Conservation (phyloP, 2,329 filamentous ascomycete species). For the Fusarium staphyleae region DNA sequence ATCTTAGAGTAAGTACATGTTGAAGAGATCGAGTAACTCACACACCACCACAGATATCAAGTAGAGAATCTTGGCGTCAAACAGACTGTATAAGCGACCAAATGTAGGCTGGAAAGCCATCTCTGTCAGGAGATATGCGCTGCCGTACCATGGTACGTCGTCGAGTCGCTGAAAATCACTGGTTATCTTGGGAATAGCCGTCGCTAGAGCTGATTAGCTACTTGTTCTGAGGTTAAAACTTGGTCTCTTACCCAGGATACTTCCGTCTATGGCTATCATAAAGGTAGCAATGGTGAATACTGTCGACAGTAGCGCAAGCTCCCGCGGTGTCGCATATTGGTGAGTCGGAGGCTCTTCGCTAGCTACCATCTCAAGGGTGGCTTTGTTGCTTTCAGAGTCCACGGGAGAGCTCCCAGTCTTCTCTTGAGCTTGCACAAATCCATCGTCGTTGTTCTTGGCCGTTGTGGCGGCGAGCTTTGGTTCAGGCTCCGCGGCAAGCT, state of each 20-base stretch:
- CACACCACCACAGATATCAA: slow-evolving; percentile 2
- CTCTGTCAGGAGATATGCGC: slow-evolving; percentile 10
- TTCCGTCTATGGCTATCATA: slow-evolving; percentile 19
- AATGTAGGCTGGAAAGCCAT: slow-evolving; percentile 12
- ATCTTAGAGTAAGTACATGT: slow-evolving; percentile 43
- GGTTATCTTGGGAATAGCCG: slow-evolving; percentile 5
- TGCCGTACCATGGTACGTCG: slow-evolving; percentile 8
- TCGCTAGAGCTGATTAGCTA: background rate
- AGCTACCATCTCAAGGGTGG: background rate
- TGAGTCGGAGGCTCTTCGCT: slow-evolving; percentile 2
- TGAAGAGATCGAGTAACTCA: background rate
- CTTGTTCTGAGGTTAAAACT: too few species aligned
- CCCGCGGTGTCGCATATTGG: slow-evolving; percentile 18
- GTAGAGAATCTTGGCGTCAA: slow-evolving; percentile 6
- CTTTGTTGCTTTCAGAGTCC: background rate
- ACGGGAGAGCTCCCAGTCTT: background rate
- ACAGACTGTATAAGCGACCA: slow-evolving; percentile 6
- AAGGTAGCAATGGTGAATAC: slow-evolving; percentile 23
- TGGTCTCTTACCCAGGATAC: slow-evolving; percentile 7
- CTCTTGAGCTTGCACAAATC: background rate
- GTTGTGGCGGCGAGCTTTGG: background rate
- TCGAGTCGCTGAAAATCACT: slow-evolving; percentile 7
- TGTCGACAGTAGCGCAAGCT: slow-evolving; percentile 16
- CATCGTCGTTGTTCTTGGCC: background rate
- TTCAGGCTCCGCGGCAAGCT: background rate